These are phyloP conservation scores for Kodamaea fungicola DNA, from an alignment of 1,139 yeast genomes.

Conservation along the genomic window DNA sequence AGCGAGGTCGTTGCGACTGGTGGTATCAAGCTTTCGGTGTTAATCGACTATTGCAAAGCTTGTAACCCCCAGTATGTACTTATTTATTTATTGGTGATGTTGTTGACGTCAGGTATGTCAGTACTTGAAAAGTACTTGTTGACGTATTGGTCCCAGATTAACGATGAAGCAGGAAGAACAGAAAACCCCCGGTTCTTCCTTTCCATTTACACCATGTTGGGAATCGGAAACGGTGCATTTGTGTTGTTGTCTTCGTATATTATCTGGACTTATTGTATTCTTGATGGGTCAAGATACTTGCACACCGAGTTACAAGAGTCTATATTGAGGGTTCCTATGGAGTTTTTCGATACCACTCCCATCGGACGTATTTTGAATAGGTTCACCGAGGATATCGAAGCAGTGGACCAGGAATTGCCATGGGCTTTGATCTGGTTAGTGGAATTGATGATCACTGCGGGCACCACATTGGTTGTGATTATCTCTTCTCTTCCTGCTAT, in stretches of 20 bases:
- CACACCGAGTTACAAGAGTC: constrained; percentile 37
- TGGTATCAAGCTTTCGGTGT: constrained; percentile 29
- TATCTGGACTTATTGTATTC: constrained; percentile 31
- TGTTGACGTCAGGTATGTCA: constrained; percentile 18
- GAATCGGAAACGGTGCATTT: constrained; percentile 25
- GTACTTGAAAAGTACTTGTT: constrained; percentile 32
- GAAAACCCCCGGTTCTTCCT: constrained; percentile 23
- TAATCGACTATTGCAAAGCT: constrained; percentile 32
- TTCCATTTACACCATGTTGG: constrained; percentile 23
- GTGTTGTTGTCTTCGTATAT: constrained; percentile 27
- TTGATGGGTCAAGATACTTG: constrained; percentile 31
- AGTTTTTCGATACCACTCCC: constrained; percentile 45
- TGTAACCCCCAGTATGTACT: constrained; percentile 28
- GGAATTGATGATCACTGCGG: constrained; percentile 17
- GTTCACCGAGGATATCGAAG: constrained; percentile 36
- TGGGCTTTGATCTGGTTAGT: constrained; percentile 22
- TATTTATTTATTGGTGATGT: constrained; percentile 22
- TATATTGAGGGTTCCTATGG: constrained; percentile 42
- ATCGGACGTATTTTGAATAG: constrained; percentile 39
- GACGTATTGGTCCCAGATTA: constrained; percentile 38
- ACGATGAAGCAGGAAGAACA: constrained; percentile 23
- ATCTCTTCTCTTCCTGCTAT: constrained; percentile 32
- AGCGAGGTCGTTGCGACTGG: constrained; percentile 32
- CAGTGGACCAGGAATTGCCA: constrained; percentile 30
- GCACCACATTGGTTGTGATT: constrained; percentile 22